Conservation (phyloP, 148 eudicot species). For the Diospyros lotus region DNA sequence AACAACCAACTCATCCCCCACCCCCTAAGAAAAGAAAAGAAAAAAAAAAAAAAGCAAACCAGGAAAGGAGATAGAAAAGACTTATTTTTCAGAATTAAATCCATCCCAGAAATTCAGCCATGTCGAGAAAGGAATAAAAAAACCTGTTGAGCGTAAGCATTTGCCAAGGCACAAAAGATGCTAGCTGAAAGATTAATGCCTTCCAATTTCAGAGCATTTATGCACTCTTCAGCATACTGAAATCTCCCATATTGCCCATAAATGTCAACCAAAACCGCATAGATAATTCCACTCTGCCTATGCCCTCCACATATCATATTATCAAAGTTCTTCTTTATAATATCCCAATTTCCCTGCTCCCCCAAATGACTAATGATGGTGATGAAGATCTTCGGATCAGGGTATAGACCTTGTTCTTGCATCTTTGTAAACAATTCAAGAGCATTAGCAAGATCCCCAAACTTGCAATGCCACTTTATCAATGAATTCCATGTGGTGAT, state of each 20-base stretch:
- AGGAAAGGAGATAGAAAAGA: no score
- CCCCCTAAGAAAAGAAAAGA: no score
- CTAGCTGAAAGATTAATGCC: constrained; percentile 60
- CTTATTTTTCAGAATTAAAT: neutral
- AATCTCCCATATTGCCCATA: constrained; percentile 85
- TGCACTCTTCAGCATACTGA: constrained; percentile 60
- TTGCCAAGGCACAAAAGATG: constrained; percentile 78
- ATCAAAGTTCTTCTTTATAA: constrained; percentile 56
- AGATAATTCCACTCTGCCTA: constrained; percentile 59
- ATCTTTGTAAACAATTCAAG: constrained; percentile 57
- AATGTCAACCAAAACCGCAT: constrained; percentile 79
- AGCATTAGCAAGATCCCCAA: constrained; percentile 51
- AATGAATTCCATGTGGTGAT: constrained; percentile 72
- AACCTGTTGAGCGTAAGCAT: constrained; percentile 96
- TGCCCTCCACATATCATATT: constrained; percentile 62
- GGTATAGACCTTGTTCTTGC: constrained; percentile 88
- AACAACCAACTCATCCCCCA: no score
- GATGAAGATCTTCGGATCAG: constrained; percentile 79
- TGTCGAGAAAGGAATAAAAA: neutral
- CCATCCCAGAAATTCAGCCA: neutral
- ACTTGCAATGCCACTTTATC: constrained; percentile 71
- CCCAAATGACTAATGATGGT: constrained; percentile 59
- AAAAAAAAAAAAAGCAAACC: no score
- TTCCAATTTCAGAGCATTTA: constrained; percentile 58
- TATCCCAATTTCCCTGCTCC: constrained; percentile 78